Evolutionary conservation across 805 yeast species (phyloP).

Genomic region (Grigorovia transvaalensis): DNA sequence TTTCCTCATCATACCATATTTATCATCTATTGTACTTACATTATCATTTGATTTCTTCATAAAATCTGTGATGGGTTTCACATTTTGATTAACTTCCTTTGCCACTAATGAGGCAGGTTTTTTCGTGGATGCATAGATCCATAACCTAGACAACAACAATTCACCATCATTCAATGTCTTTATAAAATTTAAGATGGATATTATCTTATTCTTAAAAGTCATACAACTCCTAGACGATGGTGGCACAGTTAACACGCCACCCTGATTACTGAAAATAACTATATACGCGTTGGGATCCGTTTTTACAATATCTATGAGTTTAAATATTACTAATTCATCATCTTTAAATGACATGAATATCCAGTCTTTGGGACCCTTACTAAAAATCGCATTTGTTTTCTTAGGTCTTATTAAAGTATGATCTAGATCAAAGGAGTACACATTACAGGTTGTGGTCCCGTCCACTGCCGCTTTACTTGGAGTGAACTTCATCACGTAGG

Average conservation of each 20-base stretch:
- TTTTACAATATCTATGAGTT: slow-evolving; percentile 9
- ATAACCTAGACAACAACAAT: slow-evolving; percentile 21
- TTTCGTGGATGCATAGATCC: slow-evolving; percentile 58
- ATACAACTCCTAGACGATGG: slow-evolving; percentile 24
- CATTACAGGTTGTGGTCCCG: neutral
- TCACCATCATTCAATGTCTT: slow-evolving; percentile 19
- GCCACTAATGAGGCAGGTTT: slow-evolving; percentile 30
- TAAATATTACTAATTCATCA: slow-evolving; percentile 11
- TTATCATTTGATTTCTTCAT: neutral
- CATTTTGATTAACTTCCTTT: slow-evolving; percentile 1
- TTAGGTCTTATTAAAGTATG: slow-evolving; percentile 62
- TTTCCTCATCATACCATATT: slow-evolving; percentile 44
- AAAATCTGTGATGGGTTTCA: neutral
- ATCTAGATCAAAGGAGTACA: slow-evolving; percentile 78
- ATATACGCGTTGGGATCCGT: slow-evolving; percentile 30
- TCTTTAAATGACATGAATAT: slow-evolving; percentile 39
- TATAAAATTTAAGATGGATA: slow-evolving; percentile 28
- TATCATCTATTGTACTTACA: neutral
- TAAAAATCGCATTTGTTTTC: slow-evolving; percentile 37
- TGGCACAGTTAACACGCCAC: slow-evolving; percentile 34
- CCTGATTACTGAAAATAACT: slow-evolving; percentile 83
- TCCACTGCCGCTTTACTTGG: slow-evolving; percentile 21
- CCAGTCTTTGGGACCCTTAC: slow-evolving; percentile 66
- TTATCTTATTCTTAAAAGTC: slow-evolving; percentile 35
- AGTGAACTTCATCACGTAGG: slow-evolving; percentile 35